Conservation (phyloP, 1,139 yeast species). For the Kluyveromyces marxianus region DNA sequence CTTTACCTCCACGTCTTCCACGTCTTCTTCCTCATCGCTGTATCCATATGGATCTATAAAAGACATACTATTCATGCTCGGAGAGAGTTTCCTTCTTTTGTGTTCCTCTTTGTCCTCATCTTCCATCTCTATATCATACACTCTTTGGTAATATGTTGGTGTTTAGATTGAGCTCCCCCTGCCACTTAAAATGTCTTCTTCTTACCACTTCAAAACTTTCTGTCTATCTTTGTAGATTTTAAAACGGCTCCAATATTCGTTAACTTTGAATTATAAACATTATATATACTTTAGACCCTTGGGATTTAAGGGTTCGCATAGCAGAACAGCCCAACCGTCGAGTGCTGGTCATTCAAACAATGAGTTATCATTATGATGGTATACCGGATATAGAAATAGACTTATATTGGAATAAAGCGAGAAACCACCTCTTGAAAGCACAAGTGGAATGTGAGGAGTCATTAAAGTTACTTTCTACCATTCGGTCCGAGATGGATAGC, state of each 20-base stretch:
- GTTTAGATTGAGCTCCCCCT: too few species aligned
- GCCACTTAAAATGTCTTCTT: too few species aligned
- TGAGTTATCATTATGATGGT: neutral
- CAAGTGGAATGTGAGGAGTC: constrained; percentile 34
- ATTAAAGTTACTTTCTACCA: constrained; percentile 23
- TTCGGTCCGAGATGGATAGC: constrained; percentile 17
- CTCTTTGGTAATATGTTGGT: too few species aligned
- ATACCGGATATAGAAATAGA: neutral
- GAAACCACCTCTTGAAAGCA: constrained; percentile 31
- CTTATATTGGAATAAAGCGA: neutral
- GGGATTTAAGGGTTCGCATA: neutral
- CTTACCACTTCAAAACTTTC: too few species aligned
- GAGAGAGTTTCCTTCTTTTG: constrained; percentile 6
- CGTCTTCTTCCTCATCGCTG: constrained; percentile 10
- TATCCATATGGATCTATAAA: constrained; percentile 8
- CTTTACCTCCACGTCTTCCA: constrained; percentile 5
- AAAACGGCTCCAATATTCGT: too few species aligned
- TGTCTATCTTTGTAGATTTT: too few species aligned
- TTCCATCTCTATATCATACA: neutral
- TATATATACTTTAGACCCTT: too few species aligned
- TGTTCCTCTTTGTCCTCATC: neutral
- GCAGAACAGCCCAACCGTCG: neutral
- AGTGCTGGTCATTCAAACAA: neutral
- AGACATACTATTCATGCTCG: constrained; percentile 1
- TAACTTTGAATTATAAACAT: too few species aligned